Evolutionary conservation across 805 yeast genomes (phyloP), one percentile per base, ranked within the genome.

Genomic region (Zygosaccharomyces lentus): DNA sequence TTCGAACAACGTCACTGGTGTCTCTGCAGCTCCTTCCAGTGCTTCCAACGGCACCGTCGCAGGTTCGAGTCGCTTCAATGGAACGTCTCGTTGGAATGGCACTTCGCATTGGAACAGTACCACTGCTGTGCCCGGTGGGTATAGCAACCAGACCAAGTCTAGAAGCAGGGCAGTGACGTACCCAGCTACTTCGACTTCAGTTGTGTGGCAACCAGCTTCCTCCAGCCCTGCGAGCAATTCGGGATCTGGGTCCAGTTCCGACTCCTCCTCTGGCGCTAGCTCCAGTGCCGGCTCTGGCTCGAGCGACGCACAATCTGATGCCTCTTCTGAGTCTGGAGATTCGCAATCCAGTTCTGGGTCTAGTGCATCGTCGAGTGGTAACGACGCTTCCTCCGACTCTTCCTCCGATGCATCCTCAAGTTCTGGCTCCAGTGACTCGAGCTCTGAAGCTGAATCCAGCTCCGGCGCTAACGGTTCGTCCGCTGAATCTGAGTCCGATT

Each of bases 381-480:
- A 8, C 29, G 29, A 3, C n/a, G 36, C 16, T 23, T 30, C 51
- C 25, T 39, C 50, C 10, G 26, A 39, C n/a, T 24, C 45, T 13
- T 25, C 36, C 7, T 35, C 40, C n/a, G 31, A 27, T 12, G 39
- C 35, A 19, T 26, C 30, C 13, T 31, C 45, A 9, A 30, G 32
- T 9, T 37, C 41, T 25, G 29, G 32, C 19, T 37, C 41, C 29
- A 17, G 19, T 26, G 9, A 27, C 1, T 24, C 41, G 1, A 7
- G 24, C 31, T 37, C 41, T 15, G 19, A 37, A 24, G 24, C 41
- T 8, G 41, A 24, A 25, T 37, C 41, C 8, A 16, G 17, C 1
- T 37, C 41, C 15, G 26, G 31, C 13, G 26, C 41, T 2, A 29
- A 29, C 17, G 31, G 41, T 15, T 30, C 35, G 8, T 27, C 37